Evolutionary conservation across 495 filamentous ascomycete genomes (phyloP), one percentile per base, ranked within the genome.

Genomic region (Oleoguttula mirabilis): DNA sequence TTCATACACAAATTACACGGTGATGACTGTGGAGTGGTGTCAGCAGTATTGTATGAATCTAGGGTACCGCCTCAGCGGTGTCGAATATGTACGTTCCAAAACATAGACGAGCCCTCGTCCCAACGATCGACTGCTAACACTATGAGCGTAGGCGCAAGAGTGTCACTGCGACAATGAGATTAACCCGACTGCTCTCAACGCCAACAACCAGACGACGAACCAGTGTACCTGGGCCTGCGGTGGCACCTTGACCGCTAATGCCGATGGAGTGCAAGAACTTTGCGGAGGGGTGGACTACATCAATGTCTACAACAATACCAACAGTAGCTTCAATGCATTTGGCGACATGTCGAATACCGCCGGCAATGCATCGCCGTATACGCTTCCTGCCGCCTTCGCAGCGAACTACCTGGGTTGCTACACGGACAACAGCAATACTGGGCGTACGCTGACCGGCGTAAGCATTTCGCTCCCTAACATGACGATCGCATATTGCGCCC

Each of bases 131-230:
- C n/a, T n/a, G n/a, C n/a, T n/a, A n/a, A n/a, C n/a, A n/a, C n/a
- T n/a, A n/a, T n/a, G n/a, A n/a, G n/a, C n/a, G n/a, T 46, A 46
- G 21, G 23, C 35, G 7, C 40, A 50, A 23, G 50, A 56, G 38
- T 56, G 53, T 32, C 52, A 53, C 39, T 54, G 50, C 48, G 49
- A 49, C 24, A 55, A 52, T 28, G 14, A 33, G 20, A 39, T 55
- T 41, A 51, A 51, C 34, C 52, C 48, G 5, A 45, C 52, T 10
- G 39, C 44, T 16, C 19, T 41, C 20, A 23, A 5, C 15, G 34
- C 27, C 17, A 14, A 15, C 11, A 36, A 28, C 22, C 25, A 43
- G 19, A 30, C 27, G 12, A 14, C 20, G n/a, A 36, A 28, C 22
- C 25, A 43, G 19, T 50, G 43, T 30, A 45, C 42, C 4, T 55